phyloP scores from a whole-genome alignment of 2,329 filamentous ascomycete species.

The Pestalotiopsis sp. region DNA sequence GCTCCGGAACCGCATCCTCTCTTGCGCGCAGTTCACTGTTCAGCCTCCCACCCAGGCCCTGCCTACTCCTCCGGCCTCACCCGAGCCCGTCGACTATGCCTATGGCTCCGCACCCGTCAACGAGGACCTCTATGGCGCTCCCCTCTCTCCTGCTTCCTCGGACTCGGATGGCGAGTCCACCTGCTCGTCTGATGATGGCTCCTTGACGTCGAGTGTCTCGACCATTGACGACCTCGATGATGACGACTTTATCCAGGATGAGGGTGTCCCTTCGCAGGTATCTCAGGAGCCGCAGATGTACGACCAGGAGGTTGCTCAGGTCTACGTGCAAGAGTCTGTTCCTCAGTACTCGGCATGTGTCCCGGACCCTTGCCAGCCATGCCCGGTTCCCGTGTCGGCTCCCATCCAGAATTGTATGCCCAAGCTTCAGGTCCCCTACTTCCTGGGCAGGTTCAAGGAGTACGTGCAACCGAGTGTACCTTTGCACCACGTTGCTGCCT shows the following conservation, averaged over 20 bases:
- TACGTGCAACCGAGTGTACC: constrained; percentile 50
- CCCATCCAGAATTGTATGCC: constrained; percentile 39
- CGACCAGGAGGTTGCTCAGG: constrained; percentile 48
- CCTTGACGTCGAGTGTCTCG: constrained; percentile 55
- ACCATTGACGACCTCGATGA: constrained; percentile 54
- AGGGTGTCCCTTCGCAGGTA: constrained; percentile 37
- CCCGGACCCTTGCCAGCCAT: constrained; percentile 38
- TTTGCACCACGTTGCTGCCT: constrained; percentile 51
- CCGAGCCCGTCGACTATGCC: constrained; percentile 50
- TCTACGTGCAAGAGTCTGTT: constrained; percentile 50
- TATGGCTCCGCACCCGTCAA: constrained; percentile 48
- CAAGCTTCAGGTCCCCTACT: constrained; percentile 49
- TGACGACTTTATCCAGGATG: constrained; percentile 50
- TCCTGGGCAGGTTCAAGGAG: constrained; percentile 53
- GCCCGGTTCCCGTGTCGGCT: constrained; percentile 29
- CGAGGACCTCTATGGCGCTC: constrained; percentile 45
- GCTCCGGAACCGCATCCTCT: constrained; percentile 74
- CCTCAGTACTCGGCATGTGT: constrained; percentile 46
- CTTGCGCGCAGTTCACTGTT: constrained; percentile 74
- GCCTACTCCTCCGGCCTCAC: constrained; percentile 44
- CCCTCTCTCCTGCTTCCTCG: constrained; percentile 53
- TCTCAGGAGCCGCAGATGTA: constrained; percentile 41
- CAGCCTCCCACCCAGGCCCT: constrained; percentile 37
- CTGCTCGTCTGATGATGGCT: constrained; percentile 57
- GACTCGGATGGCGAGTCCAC: constrained; percentile 44